Evolutionary conservation across 768 basidiomycete genomes (phyloP).

Genomic region (Peribolospora baueri): DNA sequence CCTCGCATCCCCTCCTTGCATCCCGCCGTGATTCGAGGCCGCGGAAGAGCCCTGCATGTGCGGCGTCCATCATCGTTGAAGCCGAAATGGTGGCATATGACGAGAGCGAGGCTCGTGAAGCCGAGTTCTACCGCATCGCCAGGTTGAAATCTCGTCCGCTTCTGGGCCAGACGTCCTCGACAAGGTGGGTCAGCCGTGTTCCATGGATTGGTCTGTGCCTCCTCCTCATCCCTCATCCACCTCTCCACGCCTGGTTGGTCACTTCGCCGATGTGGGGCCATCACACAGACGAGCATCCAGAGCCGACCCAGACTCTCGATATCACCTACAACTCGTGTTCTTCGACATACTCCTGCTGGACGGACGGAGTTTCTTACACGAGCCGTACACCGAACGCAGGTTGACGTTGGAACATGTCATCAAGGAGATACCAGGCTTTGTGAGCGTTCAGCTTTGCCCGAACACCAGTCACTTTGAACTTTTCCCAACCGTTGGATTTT

Average conservation of each 20-base stretch:
- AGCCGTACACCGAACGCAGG: slow-evolving; percentile 37
- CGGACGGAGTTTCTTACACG: slow-evolving; percentile 30
- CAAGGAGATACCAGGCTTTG: slow-evolving; percentile 30
- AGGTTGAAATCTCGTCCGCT: neutral
- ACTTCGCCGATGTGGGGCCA: no score
- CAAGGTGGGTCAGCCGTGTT: no score
- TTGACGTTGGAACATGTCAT: slow-evolving; percentile 36
- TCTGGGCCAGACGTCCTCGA: neutral
- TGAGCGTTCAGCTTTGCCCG: slow-evolving; percentile 10
- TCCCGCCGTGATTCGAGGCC: neutral
- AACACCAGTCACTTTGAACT: no score
- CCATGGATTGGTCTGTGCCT: no score
- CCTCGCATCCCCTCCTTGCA: neutral
- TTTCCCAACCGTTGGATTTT: no score
- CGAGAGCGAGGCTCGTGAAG: slow-evolving; percentile 31
- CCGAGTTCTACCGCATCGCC: slow-evolving; percentile 30
- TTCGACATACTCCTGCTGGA: slow-evolving; percentile 63
- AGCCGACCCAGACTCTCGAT: no score
- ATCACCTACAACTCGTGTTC: slow-evolving; percentile 50
- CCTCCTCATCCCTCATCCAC: no score
- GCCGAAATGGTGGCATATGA: slow-evolving; percentile 79
- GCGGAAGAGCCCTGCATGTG: neutral
- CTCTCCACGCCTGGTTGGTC: no score
- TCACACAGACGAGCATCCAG: no score
- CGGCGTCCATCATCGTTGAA: slow-evolving; percentile 30